These are phyloP conservation scores for Cryptococcus floricola DNA, from an alignment of 1,284 basidiomycete genomes.

Conservation along the genomic window DNA sequence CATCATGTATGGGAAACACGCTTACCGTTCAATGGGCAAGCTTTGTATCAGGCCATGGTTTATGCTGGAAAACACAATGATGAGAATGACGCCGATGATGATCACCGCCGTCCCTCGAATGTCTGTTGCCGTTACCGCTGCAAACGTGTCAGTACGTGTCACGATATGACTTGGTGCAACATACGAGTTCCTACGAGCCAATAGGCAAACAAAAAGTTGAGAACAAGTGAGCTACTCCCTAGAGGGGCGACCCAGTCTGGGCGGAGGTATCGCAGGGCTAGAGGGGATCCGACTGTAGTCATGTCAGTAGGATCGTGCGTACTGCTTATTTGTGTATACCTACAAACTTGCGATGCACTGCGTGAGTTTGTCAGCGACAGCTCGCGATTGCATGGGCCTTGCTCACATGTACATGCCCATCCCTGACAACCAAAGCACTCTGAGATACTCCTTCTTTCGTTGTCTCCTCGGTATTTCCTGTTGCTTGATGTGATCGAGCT, in stretches of 20 bases:
- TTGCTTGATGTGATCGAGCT: constrained; percentile 47
- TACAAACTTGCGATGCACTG: constrained; percentile 47
- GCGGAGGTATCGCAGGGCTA: constrained; percentile 47
- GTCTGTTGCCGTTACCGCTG: constrained; percentile 47
- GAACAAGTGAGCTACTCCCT: constrained; percentile 44
- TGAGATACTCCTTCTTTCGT: constrained; percentile 40
- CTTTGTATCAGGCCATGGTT: constrained; percentile 48
- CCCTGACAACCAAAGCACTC: constrained; percentile 47
- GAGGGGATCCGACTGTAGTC: constrained; percentile 43
- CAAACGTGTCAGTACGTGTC: constrained; percentile 3
- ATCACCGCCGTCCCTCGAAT: constrained; percentile 49
- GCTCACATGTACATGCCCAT: constrained; percentile 50
- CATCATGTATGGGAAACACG: background rate
- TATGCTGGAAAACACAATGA: constrained; percentile 49
- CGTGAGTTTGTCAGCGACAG: constrained; percentile 7
- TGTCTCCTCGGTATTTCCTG: constrained; percentile 39
- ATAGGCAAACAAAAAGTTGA: constrained; percentile 51
- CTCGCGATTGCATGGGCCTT: background rate
- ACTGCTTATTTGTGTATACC: constrained; percentile 6
- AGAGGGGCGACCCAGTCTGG: constrained; percentile 51
- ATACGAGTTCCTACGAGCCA: constrained; percentile 49
- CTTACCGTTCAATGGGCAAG: constrained; percentile 53
- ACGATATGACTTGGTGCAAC: constrained; percentile 1
- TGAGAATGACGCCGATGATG: constrained; percentile 48
- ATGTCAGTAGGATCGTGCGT: background rate